Evolutionary conservation across 1,284 basidiomycete species (phyloP).

Genomic region (Ganoderma lucidum): DNA sequence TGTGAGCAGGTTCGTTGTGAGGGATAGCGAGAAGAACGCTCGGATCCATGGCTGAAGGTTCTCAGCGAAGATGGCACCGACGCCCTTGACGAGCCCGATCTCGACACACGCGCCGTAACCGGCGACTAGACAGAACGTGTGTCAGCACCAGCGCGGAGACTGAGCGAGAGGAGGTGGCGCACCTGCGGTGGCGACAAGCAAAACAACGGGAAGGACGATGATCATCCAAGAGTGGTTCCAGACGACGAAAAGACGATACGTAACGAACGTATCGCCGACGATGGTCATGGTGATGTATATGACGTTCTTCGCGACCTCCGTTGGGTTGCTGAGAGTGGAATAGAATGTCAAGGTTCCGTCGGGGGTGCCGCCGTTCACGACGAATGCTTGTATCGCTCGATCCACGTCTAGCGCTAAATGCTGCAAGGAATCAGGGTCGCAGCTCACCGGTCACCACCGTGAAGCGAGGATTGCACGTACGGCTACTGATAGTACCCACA

Average conservation of each 20-base stretch:
- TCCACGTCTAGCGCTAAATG: constrained; percentile 28
- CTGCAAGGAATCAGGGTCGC: constrained; percentile 11
- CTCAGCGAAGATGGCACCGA: constrained; percentile 26
- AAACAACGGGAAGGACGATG: constrained; percentile 18
- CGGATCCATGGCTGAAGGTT: constrained; percentile 31
- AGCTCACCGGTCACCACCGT: no score
- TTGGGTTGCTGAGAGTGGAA: constrained; percentile 23
- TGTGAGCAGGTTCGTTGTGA: constrained; percentile 29
- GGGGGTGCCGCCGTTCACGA: constrained; percentile 22
- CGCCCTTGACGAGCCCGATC: constrained; percentile 24
- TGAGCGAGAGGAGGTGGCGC: background rate
- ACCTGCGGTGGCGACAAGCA: constrained; percentile 29
- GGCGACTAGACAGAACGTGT: constrained; percentile 17
- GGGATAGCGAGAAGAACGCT: constrained; percentile 32
- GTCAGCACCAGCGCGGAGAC: no score
- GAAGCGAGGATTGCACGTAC: constrained; percentile 12
- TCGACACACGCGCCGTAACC: constrained; percentile 32
- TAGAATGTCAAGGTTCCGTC: constrained; percentile 25
- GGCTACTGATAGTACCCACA: constrained; percentile 29
- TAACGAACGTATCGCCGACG: constrained; percentile 31
- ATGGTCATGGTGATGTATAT: constrained; percentile 33
- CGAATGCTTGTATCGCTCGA: constrained; percentile 27
- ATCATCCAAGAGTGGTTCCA: constrained; percentile 30
- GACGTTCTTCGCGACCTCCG: constrained; percentile 31
- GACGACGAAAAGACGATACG: constrained; percentile 29